A percentile compares a stretch with the other conserved stretches of the same genome.
phyloP scores from a whole-genome alignment of 768 basidiomycete genomes.

The Multifurca ochricompacta region DNA sequence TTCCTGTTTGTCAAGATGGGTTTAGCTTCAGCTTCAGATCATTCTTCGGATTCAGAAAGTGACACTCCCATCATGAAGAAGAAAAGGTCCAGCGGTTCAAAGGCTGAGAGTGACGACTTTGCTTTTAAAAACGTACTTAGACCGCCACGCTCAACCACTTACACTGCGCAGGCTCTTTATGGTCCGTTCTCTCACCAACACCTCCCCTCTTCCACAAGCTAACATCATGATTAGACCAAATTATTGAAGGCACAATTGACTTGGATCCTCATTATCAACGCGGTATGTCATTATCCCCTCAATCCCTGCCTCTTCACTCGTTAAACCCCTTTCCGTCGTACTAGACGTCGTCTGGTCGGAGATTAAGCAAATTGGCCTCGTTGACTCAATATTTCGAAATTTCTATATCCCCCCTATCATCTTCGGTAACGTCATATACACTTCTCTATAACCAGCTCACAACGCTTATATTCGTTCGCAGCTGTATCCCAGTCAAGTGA shows the following conservation, averaged over 20 bases:
- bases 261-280: slow-evolving; percentile 63
- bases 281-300: slow-evolving; percentile 32
- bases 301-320: not conserved
- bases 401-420: slow-evolving; percentile 63
- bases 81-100: slow-evolving; percentile 10
- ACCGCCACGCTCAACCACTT: slow-evolving; percentile 52
- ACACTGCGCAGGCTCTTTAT: slow-evolving; percentile 53
- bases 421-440: slow-evolving; percentile 41
- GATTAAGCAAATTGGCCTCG: slow-evolving; percentile 48
- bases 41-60: slow-evolving; percentile 15
- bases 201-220: not conserved
- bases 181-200: slow-evolving; percentile 29
- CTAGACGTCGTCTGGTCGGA: slow-evolving; percentile 61
- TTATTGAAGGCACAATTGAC: slow-evolving; percentile 40
- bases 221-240: slow-evolving; percentile 33
- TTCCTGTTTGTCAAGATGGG: too few relatives aligned
- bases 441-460: not conserved
- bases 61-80: slow-evolving; percentile 9
- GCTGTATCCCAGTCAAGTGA: slow-evolving; percentile 35
- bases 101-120: slow-evolving; percentile 22
- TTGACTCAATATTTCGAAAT: slow-evolving; percentile 57
- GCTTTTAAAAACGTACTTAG: slow-evolving; percentile 40
- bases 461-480: slow-evolving; percentile 21
- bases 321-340: not conserved
- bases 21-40: slow-evolving; percentile 13